Evolutionary conservation across 108 stramenopile species (phyloP), one percentile per base, ranked within the genome.

Genomic region (Chaetoceros tenuissimus): DNA sequence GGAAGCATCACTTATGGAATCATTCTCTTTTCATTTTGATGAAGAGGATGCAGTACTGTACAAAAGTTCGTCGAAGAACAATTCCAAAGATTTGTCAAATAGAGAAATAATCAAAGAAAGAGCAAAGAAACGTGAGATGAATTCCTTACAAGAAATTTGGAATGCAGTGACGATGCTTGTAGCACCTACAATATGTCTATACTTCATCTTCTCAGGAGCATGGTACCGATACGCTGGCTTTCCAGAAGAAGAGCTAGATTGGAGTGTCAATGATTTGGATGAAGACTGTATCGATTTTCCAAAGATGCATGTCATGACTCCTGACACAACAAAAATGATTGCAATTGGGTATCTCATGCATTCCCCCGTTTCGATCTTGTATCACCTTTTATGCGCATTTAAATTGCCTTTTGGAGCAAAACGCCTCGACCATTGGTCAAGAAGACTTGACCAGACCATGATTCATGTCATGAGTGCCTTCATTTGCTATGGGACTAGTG

Each of bases 111-210:
- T 40, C 8, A 13, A 40, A 40, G 13, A 13, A 40, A 40, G 5
- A 40, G 34, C 34, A 5, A 40, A 13, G n/a, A 62, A 68, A 34
- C 75, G 88, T 47, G 68, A 77, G 27, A 90, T 90, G 88, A 73
- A 84, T 17, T 65, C 78, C 8, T 56, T 72, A 34, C 88, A 90
- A 64, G 88, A 90, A 57, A 64, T 73, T 21, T 64, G 72, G 56
- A 90, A 90, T 60, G 84, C 80, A 8, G 45, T 86, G 17, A 85
- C 88, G 1, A 77, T 85, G 63, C 52, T 90, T 26, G 82, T 84
- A 0, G 62, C 48, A 24, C 60, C 75, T 20, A 51, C 81, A 22
- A 84, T 67, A 27, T 77, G 80, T 50, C 43, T 71, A 10, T 73
- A 70, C 31, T 82, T 70, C 55, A 46, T 85, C 1, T 40, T 89